Evolutionary conservation across 108 stramenopile genomes (phyloP).

Genomic region (Stephanodiscus minutulus): DNA sequence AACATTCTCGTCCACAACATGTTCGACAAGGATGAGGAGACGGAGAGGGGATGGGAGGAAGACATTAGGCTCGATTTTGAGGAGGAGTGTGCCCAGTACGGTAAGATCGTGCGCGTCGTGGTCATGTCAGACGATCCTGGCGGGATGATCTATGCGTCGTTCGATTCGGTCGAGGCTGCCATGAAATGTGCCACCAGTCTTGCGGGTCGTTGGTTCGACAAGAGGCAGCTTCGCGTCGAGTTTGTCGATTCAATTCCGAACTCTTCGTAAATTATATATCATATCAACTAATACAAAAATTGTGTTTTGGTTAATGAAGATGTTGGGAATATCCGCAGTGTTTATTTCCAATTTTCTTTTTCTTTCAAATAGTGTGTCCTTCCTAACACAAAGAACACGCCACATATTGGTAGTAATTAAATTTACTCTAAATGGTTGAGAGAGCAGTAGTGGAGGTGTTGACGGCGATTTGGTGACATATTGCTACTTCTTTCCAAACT

Average conservation of each 20-base stretch:
- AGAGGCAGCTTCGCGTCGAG: slow-evolving; percentile 86
- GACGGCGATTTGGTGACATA: too few species aligned
- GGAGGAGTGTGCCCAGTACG: slow-evolving; percentile 90
- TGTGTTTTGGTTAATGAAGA: too few species aligned
- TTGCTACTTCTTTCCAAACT: too few species aligned
- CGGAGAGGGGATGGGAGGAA: slow-evolving; percentile 84
- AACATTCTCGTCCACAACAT: slow-evolving; percentile 90
- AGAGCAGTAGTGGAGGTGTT: too few species aligned
- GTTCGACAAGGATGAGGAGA: slow-evolving; percentile 93
- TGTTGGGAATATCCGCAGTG: too few species aligned
- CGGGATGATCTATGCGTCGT: slow-evolving; percentile 90
- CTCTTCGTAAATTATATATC: slow-evolving; percentile 4
- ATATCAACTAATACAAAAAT: too few species aligned
- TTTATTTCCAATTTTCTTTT: too few species aligned
- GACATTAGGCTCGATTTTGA: slow-evolving; percentile 90
- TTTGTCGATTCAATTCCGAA: slow-evolving; percentile 60
- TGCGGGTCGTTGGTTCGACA: slow-evolving; percentile 94
- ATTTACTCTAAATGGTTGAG: too few species aligned
- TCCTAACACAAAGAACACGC: too few species aligned
- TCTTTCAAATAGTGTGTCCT: too few species aligned
- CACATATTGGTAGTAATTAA: too few species aligned
- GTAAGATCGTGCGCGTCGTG: slow-evolving; percentile 63
- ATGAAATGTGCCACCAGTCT: slow-evolving; percentile 81
- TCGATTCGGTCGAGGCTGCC: slow-evolving; percentile 71
- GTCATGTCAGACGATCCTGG: slow-evolving; percentile 86